These are phyloP conservation scores for Pseudogymnoascus sp. DNA, from an alignment of 2,329 filamentous ascomycete species.

Conservation along the genomic window DNA sequence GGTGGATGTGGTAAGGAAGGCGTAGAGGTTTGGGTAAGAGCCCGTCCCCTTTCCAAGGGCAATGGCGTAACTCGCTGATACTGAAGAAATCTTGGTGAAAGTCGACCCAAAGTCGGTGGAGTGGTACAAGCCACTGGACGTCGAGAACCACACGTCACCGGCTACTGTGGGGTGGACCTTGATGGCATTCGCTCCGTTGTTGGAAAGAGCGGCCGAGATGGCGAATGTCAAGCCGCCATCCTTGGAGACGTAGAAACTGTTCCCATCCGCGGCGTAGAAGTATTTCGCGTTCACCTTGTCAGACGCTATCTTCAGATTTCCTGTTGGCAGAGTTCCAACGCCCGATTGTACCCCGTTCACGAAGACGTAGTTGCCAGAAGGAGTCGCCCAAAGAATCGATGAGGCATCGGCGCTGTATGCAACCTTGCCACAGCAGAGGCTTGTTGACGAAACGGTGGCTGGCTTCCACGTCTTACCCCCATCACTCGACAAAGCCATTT, in stretches of 20 bases:
- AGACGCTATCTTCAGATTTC: constrained; percentile 35
- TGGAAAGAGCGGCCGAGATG: constrained; percentile 33
- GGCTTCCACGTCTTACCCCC: constrained; percentile 44
- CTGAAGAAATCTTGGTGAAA: constrained; percentile 24
- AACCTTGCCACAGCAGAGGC: constrained; percentile 33
- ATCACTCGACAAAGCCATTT: constrained; percentile 42
- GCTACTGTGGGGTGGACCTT: constrained; percentile 48
- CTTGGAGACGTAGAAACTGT: constrained; percentile 42
- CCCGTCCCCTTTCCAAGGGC: constrained; percentile 22
- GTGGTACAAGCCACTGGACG: constrained; percentile 46
- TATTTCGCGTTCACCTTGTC: constrained; percentile 46
- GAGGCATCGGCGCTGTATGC: constrained; percentile 45
- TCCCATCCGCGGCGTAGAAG: constrained; percentile 29
- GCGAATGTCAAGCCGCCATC: constrained; percentile 41
- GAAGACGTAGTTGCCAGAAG: constrained; percentile 34
- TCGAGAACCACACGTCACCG: constrained; percentile 54
- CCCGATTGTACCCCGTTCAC: not conserved
- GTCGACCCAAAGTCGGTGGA: constrained; percentile 43
- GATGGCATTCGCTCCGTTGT: constrained; percentile 45
- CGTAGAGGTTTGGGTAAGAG: constrained; percentile 23
- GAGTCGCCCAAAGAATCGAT: constrained; percentile 41
- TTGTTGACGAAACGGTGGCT: constrained; percentile 40
- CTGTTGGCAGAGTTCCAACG: constrained; percentile 4
- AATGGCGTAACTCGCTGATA: constrained; percentile 16
- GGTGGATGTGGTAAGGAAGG: constrained; percentile 22